Base-by-base conservation (phyloP, 2,329 filamentous ascomycete genomes). In the Lanzia echinophila region DNA sequence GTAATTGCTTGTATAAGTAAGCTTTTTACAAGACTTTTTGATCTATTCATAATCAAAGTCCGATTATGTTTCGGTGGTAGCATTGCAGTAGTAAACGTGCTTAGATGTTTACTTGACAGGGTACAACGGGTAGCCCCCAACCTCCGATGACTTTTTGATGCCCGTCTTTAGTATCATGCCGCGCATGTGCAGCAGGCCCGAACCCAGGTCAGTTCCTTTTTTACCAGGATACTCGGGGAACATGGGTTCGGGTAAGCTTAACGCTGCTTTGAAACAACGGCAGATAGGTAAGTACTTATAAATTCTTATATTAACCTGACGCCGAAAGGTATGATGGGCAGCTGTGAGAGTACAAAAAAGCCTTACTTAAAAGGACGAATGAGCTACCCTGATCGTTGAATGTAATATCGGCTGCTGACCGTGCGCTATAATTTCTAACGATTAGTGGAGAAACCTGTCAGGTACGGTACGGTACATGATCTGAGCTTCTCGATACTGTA, bases 221-320 rank as follows among this genome's bases (percentile, higher is more conserved):
- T 10, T 31, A 15, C 50, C 36, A 32, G 50, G 50, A 46, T 32
- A 10, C 22, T 52, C 50, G 50, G 50, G 50, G 50, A 52, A 52
- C 42, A 52, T 22, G 50, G 50, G 17, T 38, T 13, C 33, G 34
- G 33, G 41, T 44, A 36, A 47, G 45, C 19, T 50, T 50, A 43
- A 50, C 19, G 39, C 38, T 33, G 39, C 48, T 44, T 50, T 43
- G 49, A 51, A 51, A 51, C 41, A 28, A 51, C 49, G 41, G 41
- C 41, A 51, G 49, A 51, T 51, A 15, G 42, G 19, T 22, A 44
- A 15, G 5, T 44, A 44, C 10, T 24, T 15, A 13, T 11, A n/a
- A 20, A 13, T 43, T 10, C 38, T 41, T 6, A 10, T 41, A 41
- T 19, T 19, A 17, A 19, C n/a, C 10, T 41, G 11, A 41, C n/a